Conservation (phyloP, 225 moss, liverwort and hornwort genomes). For the Ulota crispa region DNA sequence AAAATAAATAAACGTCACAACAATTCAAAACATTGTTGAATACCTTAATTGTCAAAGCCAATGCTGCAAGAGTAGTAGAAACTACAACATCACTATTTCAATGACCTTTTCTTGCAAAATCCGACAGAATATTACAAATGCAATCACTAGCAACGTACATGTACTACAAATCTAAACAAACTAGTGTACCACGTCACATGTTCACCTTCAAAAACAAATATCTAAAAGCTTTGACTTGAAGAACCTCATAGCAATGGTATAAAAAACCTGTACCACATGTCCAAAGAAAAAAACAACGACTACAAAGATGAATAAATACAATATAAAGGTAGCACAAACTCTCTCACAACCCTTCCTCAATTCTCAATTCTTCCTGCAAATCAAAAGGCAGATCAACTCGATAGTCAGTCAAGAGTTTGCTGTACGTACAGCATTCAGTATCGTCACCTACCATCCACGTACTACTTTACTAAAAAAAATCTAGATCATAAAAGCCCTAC, state of each 20-base stretch:
- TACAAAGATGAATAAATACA: no score
- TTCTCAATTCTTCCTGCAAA: constrained; percentile 89
- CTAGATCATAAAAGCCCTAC: neutral
- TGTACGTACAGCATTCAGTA: neutral
- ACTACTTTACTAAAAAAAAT: neutral
- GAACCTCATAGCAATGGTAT: neutral
- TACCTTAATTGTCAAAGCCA: constrained; percentile 74
- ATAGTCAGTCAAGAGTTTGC: neutral
- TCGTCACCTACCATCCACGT: neutral
- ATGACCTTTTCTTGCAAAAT: constrained; percentile 67
- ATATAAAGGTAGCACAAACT: no score
- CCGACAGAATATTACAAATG: constrained; percentile 1
- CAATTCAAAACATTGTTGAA: neutral
- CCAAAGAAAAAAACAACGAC: neutral
- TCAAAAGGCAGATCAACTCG: neutral
- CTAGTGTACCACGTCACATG: neutral
- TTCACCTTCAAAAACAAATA: neutral
- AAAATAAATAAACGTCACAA: neutral
- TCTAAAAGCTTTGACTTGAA: neutral
- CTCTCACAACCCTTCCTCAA: constrained; percentile 80
- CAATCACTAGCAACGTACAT: neutral
- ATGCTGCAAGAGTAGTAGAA: constrained; percentile 67
- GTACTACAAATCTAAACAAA: neutral
- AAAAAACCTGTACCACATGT: neutral
- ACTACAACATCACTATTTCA: constrained; percentile 66